Percentiles rank a stretch among this genome's conserved stretches.
phyloP scores from a whole-genome alignment of 1,139 yeast species.

The Insectozyma bohioensis region DNA sequence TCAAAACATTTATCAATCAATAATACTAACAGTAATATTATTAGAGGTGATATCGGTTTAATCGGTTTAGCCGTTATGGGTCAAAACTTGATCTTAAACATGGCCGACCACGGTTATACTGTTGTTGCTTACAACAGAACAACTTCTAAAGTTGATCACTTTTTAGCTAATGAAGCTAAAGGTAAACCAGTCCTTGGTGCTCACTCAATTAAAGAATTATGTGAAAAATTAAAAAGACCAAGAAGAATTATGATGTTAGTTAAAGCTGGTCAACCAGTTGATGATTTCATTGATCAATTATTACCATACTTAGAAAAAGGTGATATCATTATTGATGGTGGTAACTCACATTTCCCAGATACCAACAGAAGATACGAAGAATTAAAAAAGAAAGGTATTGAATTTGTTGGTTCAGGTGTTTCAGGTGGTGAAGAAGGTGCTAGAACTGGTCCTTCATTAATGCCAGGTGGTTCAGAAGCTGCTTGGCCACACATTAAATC shows the following conservation, averaged over 20 bases:
- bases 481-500: slow-evolving; percentile 99
- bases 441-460: slow-evolving; percentile 96
- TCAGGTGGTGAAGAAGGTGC: slow-evolving; percentile 99
- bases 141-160: slow-evolving; percentile 90
- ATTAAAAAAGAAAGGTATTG: slow-evolving; percentile 81
- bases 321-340: slow-evolving; percentile 98
- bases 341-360: slow-evolving; percentile 99
- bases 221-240: slow-evolving; percentile 91
- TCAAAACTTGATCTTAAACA: slow-evolving; percentile 94
- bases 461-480: slow-evolving; percentile 98
- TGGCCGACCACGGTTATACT: slow-evolving; percentile 96
- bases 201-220: slow-evolving; percentile 84
- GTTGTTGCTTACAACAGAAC: slow-evolving; percentile 99
- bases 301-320: slow-evolving; percentile 92
- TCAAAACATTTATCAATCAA: slow-evolving; percentile 7
- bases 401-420: slow-evolving; percentile 98
- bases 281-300: slow-evolving; percentile 83
- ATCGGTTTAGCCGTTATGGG: slow-evolving; percentile 99
- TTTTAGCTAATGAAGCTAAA: slow-evolving; percentile 92
- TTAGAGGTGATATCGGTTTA: slow-evolving; percentile 94
- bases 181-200: slow-evolving; percentile 96
- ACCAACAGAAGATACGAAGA: slow-evolving; percentile 94
- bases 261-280: slow-evolving; percentile 97
- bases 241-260: slow-evolving; percentile 92
- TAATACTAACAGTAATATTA: slow-evolving; percentile 25